Evolutionary conservation across 148 eudicot species (phyloP).

Genomic region (Cornus controversa): DNA sequence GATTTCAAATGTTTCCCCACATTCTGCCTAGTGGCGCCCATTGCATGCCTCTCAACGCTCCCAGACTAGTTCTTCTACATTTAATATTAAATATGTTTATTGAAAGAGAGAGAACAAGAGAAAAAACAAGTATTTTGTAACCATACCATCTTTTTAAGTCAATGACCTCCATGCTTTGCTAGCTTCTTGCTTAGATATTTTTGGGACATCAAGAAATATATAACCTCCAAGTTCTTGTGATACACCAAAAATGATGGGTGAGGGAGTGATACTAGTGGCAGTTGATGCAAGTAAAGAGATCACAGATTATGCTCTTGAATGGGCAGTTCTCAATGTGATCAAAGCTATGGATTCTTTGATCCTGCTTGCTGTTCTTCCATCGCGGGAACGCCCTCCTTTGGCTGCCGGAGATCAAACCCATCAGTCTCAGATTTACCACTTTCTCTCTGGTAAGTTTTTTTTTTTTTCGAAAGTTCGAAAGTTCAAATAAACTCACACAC

Average conservation of each 20-base stretch:
- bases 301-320: slow-evolving; percentile 21
- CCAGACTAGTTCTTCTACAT: background rate
- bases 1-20: background rate
- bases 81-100: background rate
- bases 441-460: slow-evolving; percentile 7
- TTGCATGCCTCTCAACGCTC: background rate
- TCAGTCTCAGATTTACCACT: background rate
- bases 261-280: slow-evolving; percentile 16
- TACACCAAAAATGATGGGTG: background rate
- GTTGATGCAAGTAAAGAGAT: slow-evolving; percentile 19
- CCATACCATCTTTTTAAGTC: background rate
- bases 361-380: slow-evolving; percentile 18
- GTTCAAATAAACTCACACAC: no score
- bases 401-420: background rate
- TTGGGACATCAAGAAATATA: background rate
- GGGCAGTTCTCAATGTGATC: slow-evolving; percentile 18
- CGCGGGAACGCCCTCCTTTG: background rate
- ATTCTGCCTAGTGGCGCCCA: slow-evolving; percentile 1
- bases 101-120: background rate
- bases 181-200: background rate
- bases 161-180: background rate
- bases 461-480: no score
- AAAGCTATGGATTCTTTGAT: slow-evolving; percentile 16
- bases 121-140: background rate
- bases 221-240: background rate